Conservation (phyloP, 208 protist species). For the Giardia muris region DNA sequence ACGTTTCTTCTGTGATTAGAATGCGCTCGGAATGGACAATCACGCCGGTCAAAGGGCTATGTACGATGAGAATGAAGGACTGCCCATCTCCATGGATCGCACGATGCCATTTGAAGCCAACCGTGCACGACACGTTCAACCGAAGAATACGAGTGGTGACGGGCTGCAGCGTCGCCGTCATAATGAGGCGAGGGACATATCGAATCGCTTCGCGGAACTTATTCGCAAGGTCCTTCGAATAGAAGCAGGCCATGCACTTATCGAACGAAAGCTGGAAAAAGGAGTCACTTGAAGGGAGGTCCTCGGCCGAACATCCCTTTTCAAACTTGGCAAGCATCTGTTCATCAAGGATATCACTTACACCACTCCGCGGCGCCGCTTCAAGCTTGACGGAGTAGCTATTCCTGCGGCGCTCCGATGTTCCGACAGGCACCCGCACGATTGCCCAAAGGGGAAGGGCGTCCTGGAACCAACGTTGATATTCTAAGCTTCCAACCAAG, state of each 20-base stretch:
- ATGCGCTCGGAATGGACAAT: slow-evolving; percentile 63
- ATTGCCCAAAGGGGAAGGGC: neutral
- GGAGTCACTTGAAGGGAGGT: neutral
- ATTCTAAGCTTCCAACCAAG: neutral
- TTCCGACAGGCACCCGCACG: neutral
- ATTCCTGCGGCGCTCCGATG: neutral
- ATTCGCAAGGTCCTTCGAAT: neutral
- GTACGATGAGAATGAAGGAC: slow-evolving; percentile 69
- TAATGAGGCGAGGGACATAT: slow-evolving; percentile 65
- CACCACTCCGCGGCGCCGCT: neutral
- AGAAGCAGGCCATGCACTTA: neutral
- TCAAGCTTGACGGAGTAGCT: neutral
- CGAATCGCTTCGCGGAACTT: slow-evolving; percentile 57
- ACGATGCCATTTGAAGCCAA: slow-evolving; percentile 74
- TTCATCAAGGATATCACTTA: neutral
- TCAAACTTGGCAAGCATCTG: neutral
- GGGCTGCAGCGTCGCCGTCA: slow-evolving; percentile 73
- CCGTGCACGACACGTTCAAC: slow-evolving; percentile 63
- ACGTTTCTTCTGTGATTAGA: slow-evolving; percentile 52
- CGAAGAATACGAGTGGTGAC: slow-evolving; percentile 78
- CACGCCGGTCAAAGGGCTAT: slow-evolving; percentile 76
- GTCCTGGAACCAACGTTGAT: neutral
- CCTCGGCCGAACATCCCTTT: neutral
- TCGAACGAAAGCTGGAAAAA: neutral
- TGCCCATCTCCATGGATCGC: slow-evolving; percentile 68